Base-by-base conservation (phyloP, 176 grass and related monocot genomes). In the Oryza meridionalis region DNA sequence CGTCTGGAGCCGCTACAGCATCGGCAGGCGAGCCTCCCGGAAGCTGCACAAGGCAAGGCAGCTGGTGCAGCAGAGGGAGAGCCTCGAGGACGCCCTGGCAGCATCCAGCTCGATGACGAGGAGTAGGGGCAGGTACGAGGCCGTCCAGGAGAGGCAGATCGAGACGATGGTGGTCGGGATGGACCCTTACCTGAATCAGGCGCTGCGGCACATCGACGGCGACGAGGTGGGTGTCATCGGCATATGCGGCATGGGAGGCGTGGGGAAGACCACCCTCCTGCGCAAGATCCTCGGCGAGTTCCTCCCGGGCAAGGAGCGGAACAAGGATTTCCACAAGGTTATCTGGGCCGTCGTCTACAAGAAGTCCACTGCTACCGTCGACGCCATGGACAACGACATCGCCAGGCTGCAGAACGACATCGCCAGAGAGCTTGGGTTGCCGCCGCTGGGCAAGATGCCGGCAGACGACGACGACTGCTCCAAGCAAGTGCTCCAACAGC, bases 251-350 rank as follows among this genome's bases (percentile, higher is more conserved):
- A 70, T 70, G 68, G 68, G 64, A 66, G 66, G 66, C 7, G 66
- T 69, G 2, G 66, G 66, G 66, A 69, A 69, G 66, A 69, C 66
- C 68, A 70, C 68, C 35, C 68, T 70, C 68, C 35, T 70, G 3
- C 68, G 68, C 33, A 42, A 4, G 35, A 70, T 70, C 68, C 35
- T n/a, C 9, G 19, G 17, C 35, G 35, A 42, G 35, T 70, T 70
- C 68, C 68, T 70, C n/a, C 68, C 68, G 0, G 6, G 40, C 40
- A 42, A 42, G 40, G 68, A 9, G 19, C 42, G 68, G 19, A 42
- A 1, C 2, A 70, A 1, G 17, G 17, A 70, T 8, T 70, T 70
- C 35, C 35, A 70, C 17, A 42, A 70, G 3, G 68, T 70, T 4
- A 0, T 70, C 9, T 70, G 68, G 68, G 68, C 35, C 1, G 68